Base-by-base conservation (phyloP, 768 basidiomycete species). In the Mycena rebaudengoi region DNA sequence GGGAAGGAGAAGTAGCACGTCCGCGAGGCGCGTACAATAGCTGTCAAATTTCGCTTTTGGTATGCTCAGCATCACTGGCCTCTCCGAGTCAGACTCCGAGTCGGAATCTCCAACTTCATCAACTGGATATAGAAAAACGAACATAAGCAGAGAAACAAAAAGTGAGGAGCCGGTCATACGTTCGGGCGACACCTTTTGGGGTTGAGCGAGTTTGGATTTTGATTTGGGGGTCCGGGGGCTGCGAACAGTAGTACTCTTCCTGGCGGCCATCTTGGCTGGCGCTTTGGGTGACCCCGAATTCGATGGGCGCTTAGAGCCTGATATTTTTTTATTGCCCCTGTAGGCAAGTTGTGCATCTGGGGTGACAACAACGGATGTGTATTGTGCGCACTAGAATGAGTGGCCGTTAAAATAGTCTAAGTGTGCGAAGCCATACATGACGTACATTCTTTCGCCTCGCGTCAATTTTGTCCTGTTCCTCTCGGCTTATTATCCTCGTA, bases 331-430 rank as follows among this genome's bases (percentile, higher is more conserved):
- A 7, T 48, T 62, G 32, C 61, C 60, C 7, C 60, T 13, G 23
- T 68, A 68, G 14, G 33, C 63, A 20, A 48, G 39, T 40, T 65
- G 63, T 3, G 67, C 67, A 20, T 60, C 67, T 2, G 63, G 52
- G 0, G 67, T 65, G n/a, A 68, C 67, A 37, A 25, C 21, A n/a
- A 68, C 49, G 25, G 51, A 65, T 2, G 67, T 65, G 49, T 50
- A 50, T 35, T 64, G 62, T 12, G 60, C 28, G 49, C 64, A 56
- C 63, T 68, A 39, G 2, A 23, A 8, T 18, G 21, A 21, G 44
- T 1, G 6, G 16, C 0, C 16, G 14, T 20, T 14, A 25, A 20
- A 12, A 10, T 32, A 49, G 14, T n/a, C n/a, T 37, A 37, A 41
- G 20, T 14, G 33, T 2, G 2, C 6, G 20, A 29, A 21, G 28